Evolutionary conservation across 345 rosid genomes (phyloP), one percentile per base, ranked within the genome.

Genomic region (Lepidium sativum): DNA sequence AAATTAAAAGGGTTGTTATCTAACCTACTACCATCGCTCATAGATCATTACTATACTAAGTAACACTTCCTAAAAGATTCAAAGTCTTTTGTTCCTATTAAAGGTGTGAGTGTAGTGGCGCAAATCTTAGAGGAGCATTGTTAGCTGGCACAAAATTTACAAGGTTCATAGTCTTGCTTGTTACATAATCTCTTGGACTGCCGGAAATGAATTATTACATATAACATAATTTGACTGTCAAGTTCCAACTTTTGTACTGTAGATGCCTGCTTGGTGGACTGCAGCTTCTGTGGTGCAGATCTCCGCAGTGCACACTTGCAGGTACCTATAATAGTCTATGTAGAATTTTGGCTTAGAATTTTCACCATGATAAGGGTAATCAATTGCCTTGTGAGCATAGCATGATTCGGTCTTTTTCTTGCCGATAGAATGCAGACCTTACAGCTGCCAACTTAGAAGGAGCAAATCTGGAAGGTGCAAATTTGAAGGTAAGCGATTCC

Each of bases 371-470:
- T 5, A 18, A 9, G 11, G 29, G 13, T 63, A 57, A 42, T 34
- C 7, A 18, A 4, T n/a, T 64, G 31, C 64, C 23, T 55, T 15
- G 29, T 12, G 51, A 65, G 38, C 48, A 25, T 52, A 52, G 32
- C n/a, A 11, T 43, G 29, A 60, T 43, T 43, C 17, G 0, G 34
- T 48, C 35, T 50, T 4, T 61, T 47, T 70, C 50, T 69, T 51
- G 14, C 32, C 25, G 57, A 62, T 45, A 92, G 98, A 78, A 73
- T 64, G 98, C 96, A 21, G 96, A 92, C 80, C 90, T 89, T 63
- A 92, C 97, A 16, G 79, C 87, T 79, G 97, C 97, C 57, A 92
- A 92, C 82, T 73, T 92, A 70, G 94, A 92, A 79, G 96, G 97
- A 60, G 97, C 96, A 39, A 89, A 84, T 77, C 74, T 89, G 25